Evolutionary conservation across 345 rosid species (phyloP).

Genomic region (Angophora floribunda): DNA sequence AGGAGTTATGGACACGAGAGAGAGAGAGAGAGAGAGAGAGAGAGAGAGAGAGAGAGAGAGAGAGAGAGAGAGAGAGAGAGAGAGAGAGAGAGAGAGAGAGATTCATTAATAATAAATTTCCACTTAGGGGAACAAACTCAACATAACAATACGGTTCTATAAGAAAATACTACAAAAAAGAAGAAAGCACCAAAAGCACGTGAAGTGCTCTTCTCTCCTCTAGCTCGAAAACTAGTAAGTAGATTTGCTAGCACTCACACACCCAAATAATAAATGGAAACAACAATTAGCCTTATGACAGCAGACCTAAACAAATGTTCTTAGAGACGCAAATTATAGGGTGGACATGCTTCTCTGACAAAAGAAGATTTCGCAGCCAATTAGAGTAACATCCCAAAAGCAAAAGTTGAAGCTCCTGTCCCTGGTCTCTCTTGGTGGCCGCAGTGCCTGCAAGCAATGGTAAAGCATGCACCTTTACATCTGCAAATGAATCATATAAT

Average conservation of each 20-base stretch:
- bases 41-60: background rate
- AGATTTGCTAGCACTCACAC: background rate
- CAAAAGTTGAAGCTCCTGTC: background rate
- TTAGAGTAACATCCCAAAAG: background rate
- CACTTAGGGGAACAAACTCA: background rate
- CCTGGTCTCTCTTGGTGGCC: background rate
- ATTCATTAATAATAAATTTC: background rate
- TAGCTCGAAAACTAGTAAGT: background rate
- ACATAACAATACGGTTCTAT: background rate
- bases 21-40: background rate
- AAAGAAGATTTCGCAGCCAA: background rate
- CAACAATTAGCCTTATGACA: background rate
- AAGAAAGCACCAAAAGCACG: background rate
- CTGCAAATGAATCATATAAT: background rate
- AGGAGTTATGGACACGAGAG: background rate
- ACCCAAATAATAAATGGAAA: background rate
- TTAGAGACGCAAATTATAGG: background rate
- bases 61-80: too few relatives aligned
- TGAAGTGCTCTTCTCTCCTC: background rate
- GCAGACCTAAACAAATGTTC: background rate
- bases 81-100: background rate
- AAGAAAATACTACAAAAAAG: background rate
- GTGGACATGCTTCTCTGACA: background rate
- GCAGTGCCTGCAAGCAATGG: background rate
- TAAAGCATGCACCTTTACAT: background rate